Evolutionary conservation across 2,329 filamentous ascomycete species (phyloP), one percentile per base, ranked within the genome.

Genomic region (Neofusicoccum kwambonambiense): DNA sequence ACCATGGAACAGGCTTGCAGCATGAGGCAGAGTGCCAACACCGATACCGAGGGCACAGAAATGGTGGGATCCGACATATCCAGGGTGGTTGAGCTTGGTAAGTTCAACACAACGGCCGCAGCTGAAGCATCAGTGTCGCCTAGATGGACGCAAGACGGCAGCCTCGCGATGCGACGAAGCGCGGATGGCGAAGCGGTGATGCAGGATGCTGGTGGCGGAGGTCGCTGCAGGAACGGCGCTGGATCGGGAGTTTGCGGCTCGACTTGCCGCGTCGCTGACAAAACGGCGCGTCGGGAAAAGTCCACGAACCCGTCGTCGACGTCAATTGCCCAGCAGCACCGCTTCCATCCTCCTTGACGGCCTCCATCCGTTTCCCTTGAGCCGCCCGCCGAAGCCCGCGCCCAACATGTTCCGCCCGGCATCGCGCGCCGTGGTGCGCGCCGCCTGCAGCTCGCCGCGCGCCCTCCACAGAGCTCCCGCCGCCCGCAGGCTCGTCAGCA

Each of bases 401-500:
- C 37, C 41, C 17, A 39, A 11, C 65, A 87, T 87, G 84, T 85
- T 85, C 68, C 81, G 83, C 69, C 80, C 80, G 65, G 79, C 80
- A 54, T 78, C 82, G 57, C 79, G 83, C 73, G 72, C 77, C 68
- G 77, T 78, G 69, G 72, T 74, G 67, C 74, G 73, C 70, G 58
- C 52, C 68, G 65, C 52, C 37, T 70, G 72, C 34, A 66, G 69
- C 45, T 70, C 67, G 9, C 60, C 73, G 64, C 75, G 72, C 68
- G 73, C 75, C 67, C 66, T 80, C 65, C 17, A 5, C 58, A 79
- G 81, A 65, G 72, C 74, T 45, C 19, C 69, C 66, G 73, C 72
- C 65, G 74, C 74, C 41, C 75, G 77, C 69, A 80, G 85, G 77
- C 85, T 83, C 73, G 78, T 87, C 72, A 88, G 82, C 80, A 86